Base-by-base conservation (phyloP, 2,329 filamentous ascomycete genomes). In the Ophiostoma ips region DNA sequence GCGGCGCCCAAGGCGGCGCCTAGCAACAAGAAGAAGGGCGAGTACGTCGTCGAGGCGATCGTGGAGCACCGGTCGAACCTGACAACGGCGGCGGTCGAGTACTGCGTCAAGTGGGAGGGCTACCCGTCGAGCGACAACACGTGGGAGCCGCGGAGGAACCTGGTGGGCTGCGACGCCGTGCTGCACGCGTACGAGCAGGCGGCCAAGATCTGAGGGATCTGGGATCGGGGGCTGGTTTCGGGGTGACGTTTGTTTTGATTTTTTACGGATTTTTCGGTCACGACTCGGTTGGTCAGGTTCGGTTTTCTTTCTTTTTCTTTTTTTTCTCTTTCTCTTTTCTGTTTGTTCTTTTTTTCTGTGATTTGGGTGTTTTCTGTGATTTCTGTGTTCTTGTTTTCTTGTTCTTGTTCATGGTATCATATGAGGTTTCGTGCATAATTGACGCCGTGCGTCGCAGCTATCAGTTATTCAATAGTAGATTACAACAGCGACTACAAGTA, bases 51-150 rank as follows among this genome's bases (percentile, higher is more conserved):
- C 0, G 73, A 77, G 56, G 56, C 59, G 3, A 71, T 77, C 31
- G 47, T 74, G 11, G 65, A 66, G 16, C 64, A 64, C 0, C 60
- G 57, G 5, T 61, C 71, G 35, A 65, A 71, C 37, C 57, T 57
- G 7, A 58, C 60, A 5, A 67, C 64, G 1, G 61, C 62, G 53
- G 58, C 65, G 52, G 62, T 66, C 53, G 59, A 68, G 57, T 79
- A 72, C 58, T 53, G 63, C 3, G 67, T 79, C 49, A 75, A 77
- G 59, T 79, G 75, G 76, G 67, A 69, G 55, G 71, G 70, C 0
- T 77, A 66, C 49, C 47, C 63, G 0, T 53, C 56, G 1, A 60
- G 63, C 16, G 58, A 71, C 1, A 75, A 70, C 52, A 76, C 73
- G 0, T 79, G 75, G 76, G 75, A 77, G 62, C 71, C 71, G 1